Conservation (phyloP, 2,329 filamentous ascomycete genomes). For the Blastomyces gilchristii region DNA sequence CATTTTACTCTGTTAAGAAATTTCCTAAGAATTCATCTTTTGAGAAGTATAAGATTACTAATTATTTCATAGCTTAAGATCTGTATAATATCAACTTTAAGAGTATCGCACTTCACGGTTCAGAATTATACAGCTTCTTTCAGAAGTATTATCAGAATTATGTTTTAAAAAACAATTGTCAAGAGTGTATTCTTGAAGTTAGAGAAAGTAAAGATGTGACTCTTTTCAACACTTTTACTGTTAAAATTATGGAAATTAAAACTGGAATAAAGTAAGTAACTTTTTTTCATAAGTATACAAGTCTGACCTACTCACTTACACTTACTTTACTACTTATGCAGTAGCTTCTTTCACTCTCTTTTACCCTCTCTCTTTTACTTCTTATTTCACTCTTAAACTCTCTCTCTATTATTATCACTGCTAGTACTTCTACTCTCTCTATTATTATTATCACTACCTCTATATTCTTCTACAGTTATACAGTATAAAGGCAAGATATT, state of each 20-base stretch:
- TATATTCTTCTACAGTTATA: no score
- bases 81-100: slow-evolving; percentile 49
- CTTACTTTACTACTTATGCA: no score
- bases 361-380: no score
- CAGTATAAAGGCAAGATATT: no score
- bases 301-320: no score
- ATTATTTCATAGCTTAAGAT: slow-evolving; percentile 48
- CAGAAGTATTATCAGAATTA: slow-evolving; percentile 46
- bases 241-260: slow-evolving; percentile 17
- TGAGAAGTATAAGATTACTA: slow-evolving; percentile 28
- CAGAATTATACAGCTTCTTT: slow-evolving; percentile 56
- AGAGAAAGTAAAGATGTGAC: slow-evolving; percentile 15
- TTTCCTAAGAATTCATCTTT: slow-evolving; percentile 45
- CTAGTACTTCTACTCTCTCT: no score
- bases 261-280: slow-evolving; percentile 1
- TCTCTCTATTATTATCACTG: no score
- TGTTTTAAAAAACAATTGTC: slow-evolving; percentile 39
- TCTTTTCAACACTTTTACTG: slow-evolving; percentile 20
- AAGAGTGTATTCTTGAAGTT: slow-evolving; percentile 23
- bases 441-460: no score
- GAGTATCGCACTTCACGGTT: slow-evolving; percentile 52
- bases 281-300: no score
- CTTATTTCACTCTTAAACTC: no score
- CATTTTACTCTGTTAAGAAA: slow-evolving; percentile 40
- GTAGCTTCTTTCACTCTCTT: no score